Base-by-base conservation (phyloP, 2,329 filamentous ascomycete species). In the Ophiostoma ulmi region DNA sequence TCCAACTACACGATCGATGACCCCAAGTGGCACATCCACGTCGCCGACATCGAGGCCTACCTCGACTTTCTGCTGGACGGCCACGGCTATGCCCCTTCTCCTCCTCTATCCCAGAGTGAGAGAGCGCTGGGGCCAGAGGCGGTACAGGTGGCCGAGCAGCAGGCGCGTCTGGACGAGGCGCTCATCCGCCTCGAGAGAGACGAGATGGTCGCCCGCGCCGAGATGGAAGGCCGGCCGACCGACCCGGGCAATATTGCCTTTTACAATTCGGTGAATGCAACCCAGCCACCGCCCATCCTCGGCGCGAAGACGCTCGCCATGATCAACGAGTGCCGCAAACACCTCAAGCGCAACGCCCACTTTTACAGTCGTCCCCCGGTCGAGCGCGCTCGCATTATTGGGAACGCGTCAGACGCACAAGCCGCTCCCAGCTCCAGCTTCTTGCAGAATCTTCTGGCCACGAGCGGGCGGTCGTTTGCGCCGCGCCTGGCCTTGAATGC, bases 1-100 rank as follows among this genome's bases (percentile, higher is more conserved):
- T 83, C 85, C 39, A 81, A 84, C 72, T 83, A 87, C 73, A 74
- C 77, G 6, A 79, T 82, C 70, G 79, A 81, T 20, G 80, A 79
- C 71, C 64, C 78, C 1, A 73, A 78, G 63, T 86, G 83, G 79
- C 74, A 79, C 1, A 67, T 72, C 13, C 80, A 81, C 68, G 75
- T 80, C 8, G 75, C 72, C 26, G 80, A 79, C 70, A 75, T 83
- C 14, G 74, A 75, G 22, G 75, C 78, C 36, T 85, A 84, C 74
- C 76, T 85, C 38, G 69, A 77, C 7, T 77, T 80, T 73, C 75
- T 83, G 17, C 70, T 74, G 26, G 52, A 63, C 11, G 44, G 10
- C 39, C 39, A 7, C 39, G 39, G 39, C 39, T 1, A 13, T 20
- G 14, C 20, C 52, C 4, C 52, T 58, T 26, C 22, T 11, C 26